These are phyloP conservation scores for Mortierella polycephala DNA, from an alignment of 371 early-diverging fungal species.

Conservation along the genomic window DNA sequence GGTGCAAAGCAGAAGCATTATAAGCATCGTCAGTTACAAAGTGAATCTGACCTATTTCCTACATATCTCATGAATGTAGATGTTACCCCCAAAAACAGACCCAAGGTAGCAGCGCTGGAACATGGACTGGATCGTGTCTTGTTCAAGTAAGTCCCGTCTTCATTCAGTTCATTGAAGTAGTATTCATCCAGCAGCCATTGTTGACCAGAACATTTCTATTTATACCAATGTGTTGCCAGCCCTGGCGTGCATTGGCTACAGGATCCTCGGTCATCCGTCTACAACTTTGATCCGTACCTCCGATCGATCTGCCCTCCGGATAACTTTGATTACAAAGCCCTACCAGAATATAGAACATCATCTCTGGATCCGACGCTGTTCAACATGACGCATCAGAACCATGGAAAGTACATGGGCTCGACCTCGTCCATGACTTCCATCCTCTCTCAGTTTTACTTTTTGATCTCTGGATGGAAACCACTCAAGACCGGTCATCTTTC, in stretches of 20 bases:
- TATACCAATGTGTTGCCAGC: slow-evolving; percentile 47
- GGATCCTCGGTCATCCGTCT: slow-evolving; percentile 82
- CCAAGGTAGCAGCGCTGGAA: slow-evolving; percentile 62
- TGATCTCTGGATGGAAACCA: slow-evolving; percentile 74
- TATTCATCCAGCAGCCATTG: no score
- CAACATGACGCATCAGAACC: slow-evolving; percentile 58
- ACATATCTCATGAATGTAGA: slow-evolving; percentile 7
- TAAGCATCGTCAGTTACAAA: not conserved
- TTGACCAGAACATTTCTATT: not conserved
- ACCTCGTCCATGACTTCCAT: slow-evolving; percentile 89
- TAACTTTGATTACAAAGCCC: slow-evolving; percentile 81
- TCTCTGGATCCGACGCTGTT: slow-evolving; percentile 73
- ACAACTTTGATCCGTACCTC: slow-evolving; percentile 84
- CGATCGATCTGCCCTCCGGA: slow-evolving; percentile 80
- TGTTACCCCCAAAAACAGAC: slow-evolving; percentile 37
- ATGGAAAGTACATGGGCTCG: slow-evolving; percentile 78
- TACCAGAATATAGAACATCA: slow-evolving; percentile 83
- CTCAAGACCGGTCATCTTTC: slow-evolving; percentile 74
- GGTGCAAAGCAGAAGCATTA: not conserved
- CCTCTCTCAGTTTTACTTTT: slow-evolving; percentile 83
- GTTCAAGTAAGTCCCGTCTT: slow-evolving; percentile 71
- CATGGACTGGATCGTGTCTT: slow-evolving; percentile 86
- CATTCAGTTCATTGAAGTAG: not conserved
- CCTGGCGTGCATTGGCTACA: slow-evolving; percentile 88
- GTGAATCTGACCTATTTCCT: no score